Base-by-base conservation (phyloP, 140 eudicot genomes). In the Stevia rebaudiana region DNA sequence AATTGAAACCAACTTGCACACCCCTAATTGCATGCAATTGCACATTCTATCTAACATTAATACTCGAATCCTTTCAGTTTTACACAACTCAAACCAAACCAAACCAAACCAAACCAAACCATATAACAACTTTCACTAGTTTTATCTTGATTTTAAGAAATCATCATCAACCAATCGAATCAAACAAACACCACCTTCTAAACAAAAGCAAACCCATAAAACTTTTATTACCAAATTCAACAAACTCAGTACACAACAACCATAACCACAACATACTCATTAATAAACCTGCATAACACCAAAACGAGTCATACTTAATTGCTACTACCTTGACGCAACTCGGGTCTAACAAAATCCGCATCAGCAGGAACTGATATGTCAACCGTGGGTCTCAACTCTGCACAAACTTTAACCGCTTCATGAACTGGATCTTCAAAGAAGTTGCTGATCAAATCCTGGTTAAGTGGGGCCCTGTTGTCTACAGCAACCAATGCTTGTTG, bases 331-430 rank as follows among this genome's bases (percentile, higher is more conserved):
- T 87, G 95, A 33, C 98, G 86, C 50, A 92, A 54, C 83, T 92
- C 98, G 0, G 98, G 98, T 55, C 98, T 92, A 21, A 92, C 98
- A 51, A 92, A 92, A 63, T 88, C 96, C 3, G 98, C 96, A 76
- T 92, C 96, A 9, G 89, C 86, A 3, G 98, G 81, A 55, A 92
- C 96, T 0, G 98, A 92, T 39, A 92, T 92, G 66, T 92, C 98
- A n/a, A 92, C 89, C 0, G 98, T 83, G 1, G 98, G 98, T 76
- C 98, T 92, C 80, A 92, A 68, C 81, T 85, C 86, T 0, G 98
- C 98, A 74, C 98, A 92, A 3, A 88, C 90, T 44, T 85, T 87
- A 7, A 92, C 87, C 5, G 98, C 98, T 9, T 88, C 98, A 6
- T 92, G 98, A 41, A 92, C 89, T 0, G 95, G 89, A 24, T 92